phyloP scores from a whole-genome alignment of 164 flowering plant genomes.

The Stephania cephalantha region DNA sequence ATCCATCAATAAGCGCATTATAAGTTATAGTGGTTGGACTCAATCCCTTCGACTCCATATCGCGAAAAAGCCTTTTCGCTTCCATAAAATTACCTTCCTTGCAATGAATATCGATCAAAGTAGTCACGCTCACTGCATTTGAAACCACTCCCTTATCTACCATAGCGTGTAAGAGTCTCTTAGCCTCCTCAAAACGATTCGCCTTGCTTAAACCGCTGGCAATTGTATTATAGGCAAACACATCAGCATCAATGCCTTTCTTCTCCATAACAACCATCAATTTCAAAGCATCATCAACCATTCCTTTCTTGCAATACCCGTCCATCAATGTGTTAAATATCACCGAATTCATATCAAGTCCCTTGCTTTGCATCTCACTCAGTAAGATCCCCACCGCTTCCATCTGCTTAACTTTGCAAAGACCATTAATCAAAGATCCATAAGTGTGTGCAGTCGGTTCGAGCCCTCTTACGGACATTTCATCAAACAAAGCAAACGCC shows the following conservation, averaged over 20 bases:
- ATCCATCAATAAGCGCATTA: slow-evolving; percentile 62
- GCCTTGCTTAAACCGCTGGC: slow-evolving; percentile 34
- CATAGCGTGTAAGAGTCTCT: slow-evolving; percentile 33
- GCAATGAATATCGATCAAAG: slow-evolving; percentile 56
- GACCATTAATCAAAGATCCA: slow-evolving; percentile 42
- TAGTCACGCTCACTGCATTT: slow-evolving; percentile 38
- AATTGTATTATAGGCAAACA: slow-evolving; percentile 30
- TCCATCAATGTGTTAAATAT: slow-evolving; percentile 33
- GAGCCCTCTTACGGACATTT: slow-evolving; percentile 36
- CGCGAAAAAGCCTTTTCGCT: slow-evolving; percentile 45
- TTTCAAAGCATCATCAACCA: slow-evolving; percentile 43
- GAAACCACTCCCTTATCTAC: slow-evolving; percentile 36
- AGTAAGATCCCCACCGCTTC: slow-evolving; percentile 37
- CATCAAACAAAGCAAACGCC: slow-evolving; percentile 43
- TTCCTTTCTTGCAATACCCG: slow-evolving; percentile 46
- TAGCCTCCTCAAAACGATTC: slow-evolving; percentile 42
- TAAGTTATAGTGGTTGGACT: slow-evolving; percentile 51
- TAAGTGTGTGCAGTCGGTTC: slow-evolving; percentile 46
- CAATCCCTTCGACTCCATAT: slow-evolving; percentile 53
- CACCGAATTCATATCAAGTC: slow-evolving; percentile 38
- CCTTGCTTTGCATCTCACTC: slow-evolving; percentile 50
- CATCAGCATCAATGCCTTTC: slow-evolving; percentile 35
- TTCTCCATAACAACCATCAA: slow-evolving; percentile 38
- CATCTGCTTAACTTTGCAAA: slow-evolving; percentile 52
- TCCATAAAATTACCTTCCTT: slow-evolving; percentile 64